Percentiles rank a stretch among this genome's conserved stretches.
Conservation (phyloP, 1,139 yeast species). For the Kodamaea suecica region DNA sequence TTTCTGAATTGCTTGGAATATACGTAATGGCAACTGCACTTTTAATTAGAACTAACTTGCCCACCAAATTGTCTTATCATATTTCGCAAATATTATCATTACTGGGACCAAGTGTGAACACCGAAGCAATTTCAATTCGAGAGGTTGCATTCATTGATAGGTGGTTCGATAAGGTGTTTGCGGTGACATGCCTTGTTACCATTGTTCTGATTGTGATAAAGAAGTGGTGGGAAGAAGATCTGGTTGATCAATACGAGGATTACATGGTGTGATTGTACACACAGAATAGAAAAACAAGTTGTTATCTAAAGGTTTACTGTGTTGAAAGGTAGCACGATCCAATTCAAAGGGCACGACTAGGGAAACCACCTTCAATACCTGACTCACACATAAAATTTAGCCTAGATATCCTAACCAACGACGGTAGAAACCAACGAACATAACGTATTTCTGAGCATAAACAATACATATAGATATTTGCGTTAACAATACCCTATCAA, state of each 20-base stretch:
- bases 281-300: background rate
- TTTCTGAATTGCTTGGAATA: constrained; percentile 71
- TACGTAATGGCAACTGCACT: constrained; percentile 80
- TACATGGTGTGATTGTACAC: background rate
- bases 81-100: constrained; percentile 46
- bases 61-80: constrained; percentile 52
- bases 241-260: background rate
- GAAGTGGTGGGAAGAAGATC: constrained; percentile 21
- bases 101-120: constrained; percentile 30
- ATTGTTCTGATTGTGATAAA: constrained; percentile 40
- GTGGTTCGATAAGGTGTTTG: constrained; percentile 79
- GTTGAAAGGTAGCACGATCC: no score
- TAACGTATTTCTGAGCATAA: no score
- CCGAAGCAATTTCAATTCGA: constrained; percentile 19
- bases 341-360: no score
- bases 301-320: background rate
- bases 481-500: no score
- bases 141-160: constrained; percentile 65
- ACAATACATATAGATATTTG: no score
- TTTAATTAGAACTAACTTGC: constrained; percentile 70
- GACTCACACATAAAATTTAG: no score
- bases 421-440: no score
- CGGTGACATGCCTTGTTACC: constrained; percentile 53
- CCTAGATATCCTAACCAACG: no score
- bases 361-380: no score